A percentile compares a stretch with the other conserved stretches of the same genome.
These are phyloP conservation scores for Ceratocystis colombiana DNA, from an alignment of 2,329 filamentous ascomycete genomes.

Conservation along the genomic window DNA sequence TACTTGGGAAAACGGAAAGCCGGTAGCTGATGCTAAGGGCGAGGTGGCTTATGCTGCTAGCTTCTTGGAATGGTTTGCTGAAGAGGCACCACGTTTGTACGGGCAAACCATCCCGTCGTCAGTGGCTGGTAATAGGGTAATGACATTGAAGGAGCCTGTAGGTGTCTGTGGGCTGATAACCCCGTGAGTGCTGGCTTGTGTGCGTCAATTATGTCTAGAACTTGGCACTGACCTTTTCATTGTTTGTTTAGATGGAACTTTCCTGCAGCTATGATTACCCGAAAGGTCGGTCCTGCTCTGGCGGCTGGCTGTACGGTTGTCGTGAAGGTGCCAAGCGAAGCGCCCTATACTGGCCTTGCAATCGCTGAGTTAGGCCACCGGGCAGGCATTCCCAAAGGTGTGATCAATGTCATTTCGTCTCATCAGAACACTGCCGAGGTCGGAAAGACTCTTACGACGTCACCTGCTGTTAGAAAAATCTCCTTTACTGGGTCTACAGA, in stretches of 20 bases:
- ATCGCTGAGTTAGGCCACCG: constrained; percentile 76
- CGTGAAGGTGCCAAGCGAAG: constrained; percentile 82
- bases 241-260: constrained; percentile 62
- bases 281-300: constrained; percentile 62
- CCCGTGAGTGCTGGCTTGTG: constrained; percentile 39
- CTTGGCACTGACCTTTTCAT: background rate
- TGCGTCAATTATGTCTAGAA: background rate
- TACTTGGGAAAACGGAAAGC: constrained; percentile 86
- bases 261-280: constrained; percentile 63
- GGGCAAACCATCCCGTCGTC: constrained; percentile 65
- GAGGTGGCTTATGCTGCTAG: constrained; percentile 63
- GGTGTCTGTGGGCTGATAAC: constrained; percentile 76
- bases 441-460: constrained; percentile 60
- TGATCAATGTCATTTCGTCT: constrained; percentile 80
- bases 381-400: constrained; percentile 80
- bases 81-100: constrained; percentile 63
- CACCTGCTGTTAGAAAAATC: constrained; percentile 70
- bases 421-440: constrained; percentile 69
- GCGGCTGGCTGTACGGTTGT: constrained; percentile 95
- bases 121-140: constrained; percentile 60
- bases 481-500: constrained; percentile 80
- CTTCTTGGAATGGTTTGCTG: constrained; percentile 74
- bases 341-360: constrained; percentile 81
- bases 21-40: constrained; percentile 60
- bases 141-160: constrained; percentile 72